Percentiles rank a stretch among this genome's conserved stretches.
Conservation (phyloP, 345 rosid species). For the Anacardium occidentale region DNA sequence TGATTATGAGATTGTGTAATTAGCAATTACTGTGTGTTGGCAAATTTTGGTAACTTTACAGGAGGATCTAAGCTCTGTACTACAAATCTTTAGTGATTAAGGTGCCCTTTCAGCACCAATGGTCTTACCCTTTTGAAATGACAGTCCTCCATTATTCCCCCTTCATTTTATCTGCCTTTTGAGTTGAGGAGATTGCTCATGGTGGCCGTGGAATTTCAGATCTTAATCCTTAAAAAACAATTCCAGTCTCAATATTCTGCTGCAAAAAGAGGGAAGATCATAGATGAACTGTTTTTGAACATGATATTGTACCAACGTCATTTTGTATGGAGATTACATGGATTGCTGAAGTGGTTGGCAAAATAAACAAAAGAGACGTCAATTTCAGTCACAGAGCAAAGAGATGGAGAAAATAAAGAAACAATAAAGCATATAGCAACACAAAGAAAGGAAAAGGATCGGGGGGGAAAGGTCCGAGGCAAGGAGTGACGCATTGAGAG, state of each 20-base stretch:
- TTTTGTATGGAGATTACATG: not conserved
- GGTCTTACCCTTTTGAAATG: conserved; percentile 27
- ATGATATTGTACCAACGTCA: too few species aligned
- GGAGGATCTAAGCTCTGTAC: not conserved
- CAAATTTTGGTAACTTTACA: too few species aligned
- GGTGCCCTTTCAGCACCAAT: conserved; percentile 24
- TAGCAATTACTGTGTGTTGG: too few species aligned
- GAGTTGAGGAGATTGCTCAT: not conserved
- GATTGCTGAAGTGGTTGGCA: not conserved
- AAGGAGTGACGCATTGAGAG: not conserved
- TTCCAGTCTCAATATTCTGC: too few species aligned
- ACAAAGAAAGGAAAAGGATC: not conserved
- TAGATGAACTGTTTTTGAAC: too few species aligned
- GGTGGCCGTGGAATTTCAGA: too few species aligned
- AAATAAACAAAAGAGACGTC: not conserved
- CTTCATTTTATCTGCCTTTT: not conserved
- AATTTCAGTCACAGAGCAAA: not conserved
- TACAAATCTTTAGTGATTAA: not conserved
- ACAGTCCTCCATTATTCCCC: conserved; percentile 18
- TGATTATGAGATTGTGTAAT: too few species aligned
- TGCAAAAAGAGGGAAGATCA: too few species aligned
- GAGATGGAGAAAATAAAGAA: not conserved
- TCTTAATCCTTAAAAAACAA: too few species aligned
- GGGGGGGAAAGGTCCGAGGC: too few species aligned
- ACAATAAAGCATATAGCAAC: not conserved